A percentile compares a stretch with the other conserved stretches of the same genome.
These are phyloP conservation scores for Chlorella vulgaris DNA, from an alignment of 139 green algal species.

Conservation along the genomic window DNA sequence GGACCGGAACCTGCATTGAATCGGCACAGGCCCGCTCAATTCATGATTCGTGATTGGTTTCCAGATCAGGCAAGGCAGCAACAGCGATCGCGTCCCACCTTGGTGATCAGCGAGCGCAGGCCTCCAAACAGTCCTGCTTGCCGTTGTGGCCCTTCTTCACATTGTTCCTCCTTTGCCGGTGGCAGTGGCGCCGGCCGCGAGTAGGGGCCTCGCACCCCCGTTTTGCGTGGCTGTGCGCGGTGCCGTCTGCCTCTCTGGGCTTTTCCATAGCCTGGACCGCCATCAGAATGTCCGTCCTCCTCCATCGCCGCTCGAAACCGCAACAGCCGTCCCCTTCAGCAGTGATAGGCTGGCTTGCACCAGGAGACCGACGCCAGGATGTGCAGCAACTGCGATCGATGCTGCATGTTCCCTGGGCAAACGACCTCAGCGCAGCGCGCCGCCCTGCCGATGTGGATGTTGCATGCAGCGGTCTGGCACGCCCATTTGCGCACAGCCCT, in stretches of 20 bases:
- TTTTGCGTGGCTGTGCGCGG: not conserved
- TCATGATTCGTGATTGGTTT: not conserved
- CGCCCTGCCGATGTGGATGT: no score
- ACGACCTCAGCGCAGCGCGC: no score
- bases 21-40: no score
- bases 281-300: not conserved
- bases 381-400: no score
- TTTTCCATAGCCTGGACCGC: conserved; percentile 26
- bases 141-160: not conserved
- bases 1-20: conserved; percentile 18
- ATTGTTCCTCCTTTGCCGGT: not conserved
- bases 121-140: conserved; percentile 4
- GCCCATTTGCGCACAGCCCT: no score
- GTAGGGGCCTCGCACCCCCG: no score
- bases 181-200: not conserved
- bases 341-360: not conserved
- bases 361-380: no score
- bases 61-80: not conserved
- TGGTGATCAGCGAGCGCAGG: conserved; percentile 18
- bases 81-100: not conserved
- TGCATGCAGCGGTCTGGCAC: no score
- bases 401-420: no score
- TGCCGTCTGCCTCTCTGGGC: not conserved
- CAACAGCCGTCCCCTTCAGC: not conserved
- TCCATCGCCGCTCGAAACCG: not conserved